These are phyloP conservation scores for Dorcoceras hygrometricum DNA, from an alignment of 257 asterid species.

Conservation along the genomic window DNA sequence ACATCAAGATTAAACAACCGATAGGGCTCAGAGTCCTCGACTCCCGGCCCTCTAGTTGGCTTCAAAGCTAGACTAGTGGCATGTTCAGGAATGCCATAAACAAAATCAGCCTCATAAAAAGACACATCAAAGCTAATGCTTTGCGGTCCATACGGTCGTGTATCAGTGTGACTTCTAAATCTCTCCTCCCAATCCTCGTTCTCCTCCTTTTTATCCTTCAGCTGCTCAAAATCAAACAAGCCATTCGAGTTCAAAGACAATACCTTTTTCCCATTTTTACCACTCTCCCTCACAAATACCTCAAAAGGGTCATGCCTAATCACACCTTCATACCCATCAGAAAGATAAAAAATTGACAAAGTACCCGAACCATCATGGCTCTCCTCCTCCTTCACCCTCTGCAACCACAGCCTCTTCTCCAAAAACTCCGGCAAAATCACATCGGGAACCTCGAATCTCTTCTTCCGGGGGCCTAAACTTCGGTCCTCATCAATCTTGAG, in stretches of 20 bases:
- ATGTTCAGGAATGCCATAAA: slow-evolving; percentile 92
- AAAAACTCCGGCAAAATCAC: slow-evolving; percentile 75
- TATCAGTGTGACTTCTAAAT: slow-evolving; percentile 78
- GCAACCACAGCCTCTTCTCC: slow-evolving; percentile 68
- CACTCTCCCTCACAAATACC: slow-evolving; percentile 83
- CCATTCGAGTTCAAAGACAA: slow-evolving; percentile 86
- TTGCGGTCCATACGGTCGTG: slow-evolving; percentile 88
- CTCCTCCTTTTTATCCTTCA: slow-evolving; percentile 63
- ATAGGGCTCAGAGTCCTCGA: slow-evolving; percentile 90
- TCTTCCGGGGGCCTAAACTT: slow-evolving; percentile 60
- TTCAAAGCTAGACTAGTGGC: slow-evolving; percentile 90
- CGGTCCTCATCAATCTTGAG: slow-evolving; percentile 88
- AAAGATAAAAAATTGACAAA: slow-evolving; percentile 66
- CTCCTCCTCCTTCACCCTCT: slow-evolving; percentile 58
- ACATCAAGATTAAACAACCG: slow-evolving; percentile 93
- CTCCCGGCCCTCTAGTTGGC: slow-evolving; percentile 83
- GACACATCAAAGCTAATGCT: slow-evolving; percentile 94
- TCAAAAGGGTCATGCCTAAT: slow-evolving; percentile 88
- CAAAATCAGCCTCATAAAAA: slow-evolving; percentile 87
- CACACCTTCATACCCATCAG: slow-evolving; percentile 85
- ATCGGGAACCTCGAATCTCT: slow-evolving; percentile 93
- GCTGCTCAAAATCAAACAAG: slow-evolving; percentile 87
- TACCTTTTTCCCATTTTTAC: slow-evolving; percentile 56
- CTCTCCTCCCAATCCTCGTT: slow-evolving; percentile 92
- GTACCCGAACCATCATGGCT: slow-evolving; percentile 43